Evolutionary conservation across 2,329 filamentous ascomycete genomes (phyloP), one percentile per base, ranked within the genome.

Genomic region (Sporothrix brasiliensis): DNA sequence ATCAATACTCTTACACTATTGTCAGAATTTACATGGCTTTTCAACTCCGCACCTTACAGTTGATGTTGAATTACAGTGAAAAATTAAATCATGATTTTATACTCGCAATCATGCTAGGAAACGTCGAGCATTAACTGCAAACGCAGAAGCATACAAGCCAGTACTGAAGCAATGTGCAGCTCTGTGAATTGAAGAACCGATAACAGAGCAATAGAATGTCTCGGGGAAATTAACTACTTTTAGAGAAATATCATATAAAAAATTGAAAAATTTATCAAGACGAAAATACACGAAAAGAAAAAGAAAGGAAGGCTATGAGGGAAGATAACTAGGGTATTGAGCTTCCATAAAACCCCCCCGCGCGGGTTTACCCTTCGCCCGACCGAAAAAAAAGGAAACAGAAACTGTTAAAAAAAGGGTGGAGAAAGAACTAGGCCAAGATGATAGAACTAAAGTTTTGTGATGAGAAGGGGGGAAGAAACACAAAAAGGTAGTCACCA

Each of bases 321-420:
- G 14, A 41, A 27, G 49, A 47, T 47, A 47, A 27, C 19, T 14
- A 49, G 44, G 49, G 65, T 67, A 67, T 67, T 44, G 50, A 56
- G 65, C 50, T 56, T 67, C 44, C 19, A 54, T 54, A 67, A 52
- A 67, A 34, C 65, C 50, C 65, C 34, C n/a, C n/a, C n/a, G n/a
- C n/a, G 34, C 44, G 27, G 41, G 65, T 30, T 54, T 44, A 50
- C 50, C 50, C 34, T 52, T 52, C 27, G 16, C 47, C 19, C 39
- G 54, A 39, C 21, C 49, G n/a, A 47, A 61, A 16, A 30, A 52
- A 34, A 41, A 67, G 19, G 39, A 61, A n/a, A 41, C 1, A 66
- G 21, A n/a, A 63, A 30, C 24, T 24, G 30, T 19, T 3, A 21
- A 21, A 14, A 56, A 60, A 60, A 41, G 19, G 21, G 14, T 19